Evolutionary conservation across 257 asterid genomes (phyloP).

Genomic region (Capsicum rhomboideum): DNA sequence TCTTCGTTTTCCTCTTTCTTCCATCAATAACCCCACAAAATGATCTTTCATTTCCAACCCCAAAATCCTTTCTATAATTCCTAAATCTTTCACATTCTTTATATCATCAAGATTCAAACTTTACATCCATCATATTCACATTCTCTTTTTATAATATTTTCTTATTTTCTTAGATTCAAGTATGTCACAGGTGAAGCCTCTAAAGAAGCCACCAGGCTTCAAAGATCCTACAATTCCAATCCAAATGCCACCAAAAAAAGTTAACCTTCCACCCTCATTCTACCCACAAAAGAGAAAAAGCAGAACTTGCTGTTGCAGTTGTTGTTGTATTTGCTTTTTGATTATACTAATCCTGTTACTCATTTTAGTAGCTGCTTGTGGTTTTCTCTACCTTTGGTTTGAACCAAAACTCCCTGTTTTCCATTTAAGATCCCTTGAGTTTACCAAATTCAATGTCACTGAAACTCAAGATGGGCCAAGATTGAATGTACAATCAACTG

Average conservation of each 20-base stretch:
- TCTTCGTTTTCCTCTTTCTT: background rate
- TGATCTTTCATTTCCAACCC: background rate
- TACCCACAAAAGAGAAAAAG: background rate
- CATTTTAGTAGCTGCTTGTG: conserved; percentile 8
- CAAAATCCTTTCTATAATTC: background rate
- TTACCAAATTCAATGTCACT: conserved; percentile 21
- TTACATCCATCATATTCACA: background rate
- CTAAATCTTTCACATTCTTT: background rate
- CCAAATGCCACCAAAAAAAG: conserved; percentile 13
- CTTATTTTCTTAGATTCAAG: background rate
- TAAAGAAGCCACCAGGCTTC: conserved; percentile 49
- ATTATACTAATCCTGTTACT: conserved; percentile 6
- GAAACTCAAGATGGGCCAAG: conserved; percentile 9
- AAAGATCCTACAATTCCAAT: conserved; percentile 24
- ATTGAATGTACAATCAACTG: conserved; percentile 15
- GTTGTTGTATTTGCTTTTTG: conserved; percentile 34
- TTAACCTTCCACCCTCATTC: conserved; percentile 28
- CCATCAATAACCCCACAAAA: background rate
- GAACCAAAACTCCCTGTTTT: conserved; percentile 40
- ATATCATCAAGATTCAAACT: background rate
- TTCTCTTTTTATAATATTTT: no score
- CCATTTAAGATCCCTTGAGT: conserved; percentile 18
- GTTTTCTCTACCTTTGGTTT: conserved; percentile 30
- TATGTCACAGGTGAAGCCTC: conserved; percentile 29
- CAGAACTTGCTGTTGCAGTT: conserved; percentile 24